These are phyloP conservation scores for Boechera divaricarpa DNA, from an alignment of 345 rosid genomes.

Conservation along the genomic window DNA sequence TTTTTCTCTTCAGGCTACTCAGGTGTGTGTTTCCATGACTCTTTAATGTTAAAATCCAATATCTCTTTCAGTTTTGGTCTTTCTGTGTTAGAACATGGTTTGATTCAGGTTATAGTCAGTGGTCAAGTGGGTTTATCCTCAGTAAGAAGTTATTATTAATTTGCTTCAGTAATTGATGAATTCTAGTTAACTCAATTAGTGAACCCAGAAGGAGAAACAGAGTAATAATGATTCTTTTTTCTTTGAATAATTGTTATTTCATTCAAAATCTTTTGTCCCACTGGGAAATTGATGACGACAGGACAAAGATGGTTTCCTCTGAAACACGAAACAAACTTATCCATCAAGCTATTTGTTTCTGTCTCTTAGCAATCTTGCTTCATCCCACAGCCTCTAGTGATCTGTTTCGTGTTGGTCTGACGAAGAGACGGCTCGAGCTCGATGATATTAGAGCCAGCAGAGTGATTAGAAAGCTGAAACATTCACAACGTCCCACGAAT, in stretches of 20 bases:
- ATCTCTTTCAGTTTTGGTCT: not conserved
- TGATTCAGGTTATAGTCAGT: too few relatives aligned
- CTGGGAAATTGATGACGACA: not conserved
- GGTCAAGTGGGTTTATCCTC: too few relatives aligned
- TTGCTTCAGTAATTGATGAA: not conserved
- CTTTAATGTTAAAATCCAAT: not conserved
- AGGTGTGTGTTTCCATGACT: not conserved
- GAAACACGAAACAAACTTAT: conserved; percentile 49
- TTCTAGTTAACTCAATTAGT: not conserved
- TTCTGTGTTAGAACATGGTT: not conserved
- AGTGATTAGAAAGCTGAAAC: conserved; percentile 45
- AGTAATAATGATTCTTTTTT: too few relatives aligned
- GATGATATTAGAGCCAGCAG: conserved; percentile 50
- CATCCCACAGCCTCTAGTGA: conserved; percentile 58
- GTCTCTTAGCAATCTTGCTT: conserved; percentile 51
- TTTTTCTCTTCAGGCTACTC: not conserved
- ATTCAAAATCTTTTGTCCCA: too few relatives aligned
- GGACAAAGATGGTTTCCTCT: conserved; percentile 27
- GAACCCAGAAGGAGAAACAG: not conserved
- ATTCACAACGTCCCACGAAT: conserved; percentile 16
- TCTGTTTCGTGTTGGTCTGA: conserved; percentile 61
- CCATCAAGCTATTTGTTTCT: conserved; percentile 47
- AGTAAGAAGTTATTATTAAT: too few relatives aligned
- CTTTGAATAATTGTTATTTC: not conserved
- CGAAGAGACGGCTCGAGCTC: conserved; percentile 63